Percentiles rank a stretch among this genome's conserved stretches.
phyloP scores from a whole-genome alignment of 2,329 filamentous ascomycete genomes.

The Sclerotinia spermophila region DNA sequence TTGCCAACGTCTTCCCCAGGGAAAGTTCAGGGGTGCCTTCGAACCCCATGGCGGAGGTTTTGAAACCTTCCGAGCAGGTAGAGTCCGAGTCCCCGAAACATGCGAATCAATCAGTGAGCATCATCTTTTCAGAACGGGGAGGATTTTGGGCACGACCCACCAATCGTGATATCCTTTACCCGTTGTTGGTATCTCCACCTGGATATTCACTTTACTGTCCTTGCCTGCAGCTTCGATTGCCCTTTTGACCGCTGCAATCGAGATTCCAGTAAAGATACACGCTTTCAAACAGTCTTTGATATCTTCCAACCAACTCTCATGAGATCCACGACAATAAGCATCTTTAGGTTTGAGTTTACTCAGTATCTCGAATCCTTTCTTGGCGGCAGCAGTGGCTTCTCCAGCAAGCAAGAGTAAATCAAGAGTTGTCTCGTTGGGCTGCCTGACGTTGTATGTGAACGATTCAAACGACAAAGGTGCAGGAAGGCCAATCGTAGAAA shows the following conservation, averaged over 20 bases:
- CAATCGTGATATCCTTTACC: conserved; percentile 58
- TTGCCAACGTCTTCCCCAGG: neutral
- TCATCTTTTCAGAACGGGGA: conserved; percentile 9
- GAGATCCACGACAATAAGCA: conserved; percentile 53
- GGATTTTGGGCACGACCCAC: conserved; percentile 56
- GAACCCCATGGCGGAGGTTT: neutral
- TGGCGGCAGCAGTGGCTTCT: conserved; percentile 39
- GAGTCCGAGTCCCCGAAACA: conserved; percentile 5
- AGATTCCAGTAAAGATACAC: conserved; percentile 67
- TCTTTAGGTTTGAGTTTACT: conserved; percentile 50
- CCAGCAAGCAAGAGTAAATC: conserved; percentile 38
- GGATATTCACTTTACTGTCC: conserved; percentile 39
- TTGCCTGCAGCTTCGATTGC: conserved; percentile 43
- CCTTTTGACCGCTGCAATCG: conserved; percentile 58
- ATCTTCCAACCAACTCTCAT: conserved; percentile 59
- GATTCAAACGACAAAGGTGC: conserved; percentile 54
- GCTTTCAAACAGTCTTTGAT: conserved; percentile 61
- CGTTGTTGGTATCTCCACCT: conserved; percentile 50
- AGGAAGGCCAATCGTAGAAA: conserved; percentile 56
- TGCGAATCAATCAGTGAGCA: neutral
- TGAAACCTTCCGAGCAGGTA: neutral
- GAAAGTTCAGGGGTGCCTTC: neutral
- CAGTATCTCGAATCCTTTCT: conserved; percentile 55
- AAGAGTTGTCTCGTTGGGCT: conserved; percentile 39
- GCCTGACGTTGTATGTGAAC: conserved; percentile 44